These are phyloP conservation scores for Tuber microsphaerosporum DNA, from an alignment of 495 filamentous ascomycete genomes.

Conservation along the genomic window DNA sequence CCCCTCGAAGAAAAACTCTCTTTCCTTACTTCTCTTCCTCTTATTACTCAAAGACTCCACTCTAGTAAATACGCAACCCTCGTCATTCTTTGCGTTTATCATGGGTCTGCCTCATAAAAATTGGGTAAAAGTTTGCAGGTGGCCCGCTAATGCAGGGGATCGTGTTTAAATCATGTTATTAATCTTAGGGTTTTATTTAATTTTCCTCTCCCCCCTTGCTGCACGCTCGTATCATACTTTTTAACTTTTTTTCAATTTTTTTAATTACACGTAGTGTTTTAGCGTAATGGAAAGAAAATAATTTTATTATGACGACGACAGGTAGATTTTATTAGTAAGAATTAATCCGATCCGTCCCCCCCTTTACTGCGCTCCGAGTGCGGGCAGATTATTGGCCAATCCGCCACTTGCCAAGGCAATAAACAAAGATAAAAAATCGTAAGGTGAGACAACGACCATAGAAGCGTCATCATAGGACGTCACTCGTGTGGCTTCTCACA, in stretches of 20 bases:
- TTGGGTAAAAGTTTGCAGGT: background rate
- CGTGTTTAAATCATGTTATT: background rate
- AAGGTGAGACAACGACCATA: background rate
- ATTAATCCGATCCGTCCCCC: background rate
- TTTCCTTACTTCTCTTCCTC: background rate
- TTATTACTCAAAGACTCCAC: background rate
- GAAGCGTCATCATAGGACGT: background rate
- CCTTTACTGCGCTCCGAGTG: background rate
- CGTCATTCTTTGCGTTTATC: background rate
- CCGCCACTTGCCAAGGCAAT: background rate
- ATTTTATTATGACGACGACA: background rate
- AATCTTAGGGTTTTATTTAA: background rate
- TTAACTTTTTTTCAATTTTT: background rate
- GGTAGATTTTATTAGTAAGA: background rate
- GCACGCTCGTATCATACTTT: background rate
- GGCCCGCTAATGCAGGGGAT: background rate
- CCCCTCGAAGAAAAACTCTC: background rate
- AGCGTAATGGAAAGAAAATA: background rate
- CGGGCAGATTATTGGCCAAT: background rate
- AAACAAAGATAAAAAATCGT: background rate
- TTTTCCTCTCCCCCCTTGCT: too few species aligned
- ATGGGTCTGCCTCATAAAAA: background rate
- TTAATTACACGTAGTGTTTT: background rate
- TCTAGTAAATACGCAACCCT: background rate
- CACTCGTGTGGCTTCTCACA: background rate